phyloP scores from a whole-genome alignment of 306 rosid species.

The Casuarina glauca region DNA sequence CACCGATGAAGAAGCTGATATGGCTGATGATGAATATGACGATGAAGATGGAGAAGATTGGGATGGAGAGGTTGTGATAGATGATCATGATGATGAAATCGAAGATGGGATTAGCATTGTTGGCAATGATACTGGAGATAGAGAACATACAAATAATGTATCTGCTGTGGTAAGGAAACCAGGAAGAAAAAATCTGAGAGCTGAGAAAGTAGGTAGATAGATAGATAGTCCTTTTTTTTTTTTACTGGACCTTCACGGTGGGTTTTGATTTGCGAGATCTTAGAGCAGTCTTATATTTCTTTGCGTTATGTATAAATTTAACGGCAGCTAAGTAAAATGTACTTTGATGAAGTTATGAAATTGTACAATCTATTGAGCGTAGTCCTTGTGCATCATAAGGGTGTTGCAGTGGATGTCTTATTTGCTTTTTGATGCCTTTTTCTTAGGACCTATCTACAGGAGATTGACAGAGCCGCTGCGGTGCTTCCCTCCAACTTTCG shows the following conservation, averaged over 20 bases:
- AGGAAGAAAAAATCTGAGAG: slow-evolving; percentile 24
- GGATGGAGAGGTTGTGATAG: slow-evolving; percentile 41
- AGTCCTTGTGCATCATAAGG: neutral
- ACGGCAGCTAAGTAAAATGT: slow-evolving; percentile 7
- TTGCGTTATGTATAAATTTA: slow-evolving; percentile 10
- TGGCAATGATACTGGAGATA: slow-evolving; percentile 28
- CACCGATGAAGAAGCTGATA: slow-evolving; percentile 40
- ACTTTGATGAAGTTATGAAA: neutral
- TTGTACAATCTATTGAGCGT: neutral
- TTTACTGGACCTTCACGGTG: neutral
- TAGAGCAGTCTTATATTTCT: slow-evolving; percentile 13
- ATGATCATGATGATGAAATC: slow-evolving; percentile 28
- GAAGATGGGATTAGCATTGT: slow-evolving; percentile 34
- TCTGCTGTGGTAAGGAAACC: slow-evolving; percentile 14
- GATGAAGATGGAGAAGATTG: slow-evolving; percentile 23
- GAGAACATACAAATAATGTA: slow-evolving; percentile 21
- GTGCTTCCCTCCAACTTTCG: no score
- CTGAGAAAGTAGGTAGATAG: slow-evolving; percentile 38
- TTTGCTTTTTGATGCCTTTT: no score
- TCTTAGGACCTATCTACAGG: no score
- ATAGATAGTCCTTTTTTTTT: slow-evolving; percentile 27
- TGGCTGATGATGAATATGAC: slow-evolving; percentile 31
- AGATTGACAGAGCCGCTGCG: no score
- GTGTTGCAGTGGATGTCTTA: neutral
- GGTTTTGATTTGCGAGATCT: slow-evolving; percentile 10